Conservation (phyloP, 2,329 filamentous ascomycete species). For the Zalaria obscura region DNA sequence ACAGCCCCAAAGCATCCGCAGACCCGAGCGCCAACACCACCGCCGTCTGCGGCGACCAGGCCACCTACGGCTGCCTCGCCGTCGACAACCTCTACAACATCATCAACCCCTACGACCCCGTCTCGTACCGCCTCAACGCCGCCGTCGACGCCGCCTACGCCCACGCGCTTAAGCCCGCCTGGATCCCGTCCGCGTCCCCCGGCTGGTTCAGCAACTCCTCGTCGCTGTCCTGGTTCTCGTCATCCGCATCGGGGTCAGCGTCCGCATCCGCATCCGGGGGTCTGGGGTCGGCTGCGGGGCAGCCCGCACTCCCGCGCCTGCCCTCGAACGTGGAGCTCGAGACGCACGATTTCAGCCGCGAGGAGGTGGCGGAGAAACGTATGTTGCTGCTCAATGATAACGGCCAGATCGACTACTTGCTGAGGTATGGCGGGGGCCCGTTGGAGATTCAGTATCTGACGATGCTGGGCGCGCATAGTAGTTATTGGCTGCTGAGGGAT, state of each 20-base stretch:
- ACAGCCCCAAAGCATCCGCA: conserved; percentile 57
- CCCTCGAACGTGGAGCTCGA: conserved; percentile 65
- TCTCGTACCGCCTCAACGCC: conserved; percentile 85
- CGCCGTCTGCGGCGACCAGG: conserved; percentile 61
- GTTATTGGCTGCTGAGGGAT: conserved; percentile 80
- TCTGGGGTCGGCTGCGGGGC: conserved; percentile 16
- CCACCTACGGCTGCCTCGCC: conserved; percentile 76
- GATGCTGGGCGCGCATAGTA: conserved; percentile 90
- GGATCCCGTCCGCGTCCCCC: conserved; percentile 59
- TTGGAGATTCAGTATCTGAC: conserved; percentile 93
- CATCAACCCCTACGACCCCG: conserved; percentile 61
- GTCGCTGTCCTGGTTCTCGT: conserved; percentile 3
- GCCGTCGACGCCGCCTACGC: conserved; percentile 74
- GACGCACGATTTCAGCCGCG: conserved; percentile 84
- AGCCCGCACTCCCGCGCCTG: conserved; percentile 21
- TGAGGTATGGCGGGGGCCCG: conserved; percentile 71
- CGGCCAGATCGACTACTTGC: conserved; percentile 83
- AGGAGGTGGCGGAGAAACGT: conserved; percentile 83
- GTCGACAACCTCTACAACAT: conserved; percentile 97
- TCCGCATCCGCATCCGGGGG: conserved; percentile 13
- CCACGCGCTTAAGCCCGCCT: conserved; percentile 58
- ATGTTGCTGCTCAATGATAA: conserved; percentile 88
- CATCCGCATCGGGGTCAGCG: conserved; percentile 5
- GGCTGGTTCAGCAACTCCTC: conserved; percentile 25
- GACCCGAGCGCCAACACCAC: conserved; percentile 35